Base-by-base conservation (phyloP, 2,329 filamentous ascomycete genomes). In the Cladosporium sp. region DNA sequence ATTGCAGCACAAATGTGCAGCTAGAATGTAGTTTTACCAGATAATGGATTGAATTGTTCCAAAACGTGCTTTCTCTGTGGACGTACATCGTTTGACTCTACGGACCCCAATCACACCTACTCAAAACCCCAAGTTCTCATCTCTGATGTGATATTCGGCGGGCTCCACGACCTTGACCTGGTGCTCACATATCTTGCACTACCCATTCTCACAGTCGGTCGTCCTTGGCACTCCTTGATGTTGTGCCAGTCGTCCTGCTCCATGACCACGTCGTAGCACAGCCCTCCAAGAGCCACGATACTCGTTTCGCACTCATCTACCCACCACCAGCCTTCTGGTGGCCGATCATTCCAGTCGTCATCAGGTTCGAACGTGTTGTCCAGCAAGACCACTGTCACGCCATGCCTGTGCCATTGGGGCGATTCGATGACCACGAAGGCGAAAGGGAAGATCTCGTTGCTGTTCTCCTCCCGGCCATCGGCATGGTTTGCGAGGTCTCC, bases 231-330 rank as follows among this genome's bases (percentile, higher is more conserved):
- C 6, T 58, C 34, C 2, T 21, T 36, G 34, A 58, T 21, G 3
- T 38, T 24, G 21, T 32, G 54, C 54, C 54, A 58, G 12, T 58
- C n/a, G 11, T 58, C 54, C 8, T 58, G 30, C 11, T 26, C 54
- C 54, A 58, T 38, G 21, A 58, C n/a, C 54, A 58, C 14, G 2
- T 21, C 32, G 30, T 21, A 21, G 54, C 54, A 58, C 2, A 58
- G n/a, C 2, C 54, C 54, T 14, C 54, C 54, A 11, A 58, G 30
- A 10, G 54, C 54, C 54, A 58, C n/a, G n/a, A 58, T 15, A 38
- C 54, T 38, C 32, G 54, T 58, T 32, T 58, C 54, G 21, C 32
- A 38, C n/a, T 58, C 54, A 11, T 58, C 54, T 24, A 58, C 54
- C 30, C n/a, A 36, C 54, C 54, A 58, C 18, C 30, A n/a, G 18